Base-by-base conservation (phyloP, 768 basidiomycete species). In the Suillus spraguei region DNA sequence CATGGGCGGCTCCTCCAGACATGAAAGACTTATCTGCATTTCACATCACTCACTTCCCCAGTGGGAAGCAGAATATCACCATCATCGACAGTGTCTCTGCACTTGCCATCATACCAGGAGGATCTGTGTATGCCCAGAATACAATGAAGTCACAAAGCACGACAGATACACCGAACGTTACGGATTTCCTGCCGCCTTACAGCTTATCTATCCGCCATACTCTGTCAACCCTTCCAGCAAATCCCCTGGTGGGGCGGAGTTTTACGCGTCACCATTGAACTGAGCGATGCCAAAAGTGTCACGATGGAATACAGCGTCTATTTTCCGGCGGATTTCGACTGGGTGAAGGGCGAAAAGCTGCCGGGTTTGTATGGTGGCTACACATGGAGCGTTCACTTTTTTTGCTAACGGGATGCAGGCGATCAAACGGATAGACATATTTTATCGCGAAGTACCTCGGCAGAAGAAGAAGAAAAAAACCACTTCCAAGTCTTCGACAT, bases 321-420 rank as follows among this genome's bases (percentile, higher is more conserved):
- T 74, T 94, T 97, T 70, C 91, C 90, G 0, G 64, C 60, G 0
- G 83, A 86, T 64, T 96, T 94, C 66, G 81, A 89, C 60, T 96
- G 87, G 81, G 92, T 93, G 20, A 80, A 84, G 60, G 94, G 85
- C 5, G 95, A 94, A 8, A 96, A 97, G 75, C 72, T 96, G 6
- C 92, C 94, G 0, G 95, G 94, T 0, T 65, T 95, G 5, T 93
- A 87, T 68, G 90, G 89, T 0, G 90, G 90, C 0, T 85, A 83
- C 65, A 77, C 71, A 94, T 68, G 92, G 92, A 4, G 70, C 67
- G 0, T 92, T 94, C 71, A 69, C 71, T 22, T 80, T 94, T 10
- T 80, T 84, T 39, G 87, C 91, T n/a, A 76, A 93, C 65, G 90
- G 88, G 0, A 65, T 72, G 61, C 69, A 67, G n/a, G 82, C 80